Evolutionary conservation across 2,329 filamentous ascomycete species (phyloP).

Genomic region (Lasiodiplodia sp.): DNA sequence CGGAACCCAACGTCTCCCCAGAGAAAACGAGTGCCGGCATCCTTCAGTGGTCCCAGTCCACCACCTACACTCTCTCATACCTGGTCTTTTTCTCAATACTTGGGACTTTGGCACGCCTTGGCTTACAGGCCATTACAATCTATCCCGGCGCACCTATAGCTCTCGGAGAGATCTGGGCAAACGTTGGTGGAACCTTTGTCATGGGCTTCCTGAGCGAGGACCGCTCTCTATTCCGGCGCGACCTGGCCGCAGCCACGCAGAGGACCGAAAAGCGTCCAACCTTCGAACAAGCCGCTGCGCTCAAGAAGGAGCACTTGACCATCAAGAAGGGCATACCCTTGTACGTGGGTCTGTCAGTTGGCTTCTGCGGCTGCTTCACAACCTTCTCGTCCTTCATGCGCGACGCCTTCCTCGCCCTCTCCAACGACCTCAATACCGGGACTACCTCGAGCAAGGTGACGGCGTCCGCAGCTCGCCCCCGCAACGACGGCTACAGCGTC

Average conservation of each 20-base stretch:
- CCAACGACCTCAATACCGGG: conserved; percentile 68
- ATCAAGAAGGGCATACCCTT: conserved; percentile 86
- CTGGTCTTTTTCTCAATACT: conserved; percentile 85
- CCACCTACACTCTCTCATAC: conserved; percentile 73
- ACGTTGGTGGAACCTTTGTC: conserved; percentile 79
- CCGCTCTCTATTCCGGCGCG: conserved; percentile 67
- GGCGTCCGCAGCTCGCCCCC: conserved; percentile 47
- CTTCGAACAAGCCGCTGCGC: neutral
- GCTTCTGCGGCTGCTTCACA: conserved; percentile 89
- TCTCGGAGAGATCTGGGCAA: conserved; percentile 84
- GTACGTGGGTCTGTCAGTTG: conserved; percentile 85
- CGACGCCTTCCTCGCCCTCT: conserved; percentile 79
- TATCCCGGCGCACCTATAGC: conserved; percentile 77
- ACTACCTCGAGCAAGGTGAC: conserved; percentile 54
- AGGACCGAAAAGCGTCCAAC: neutral
- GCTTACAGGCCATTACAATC: conserved; percentile 77
- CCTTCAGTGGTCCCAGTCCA: neutral
- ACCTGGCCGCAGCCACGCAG: conserved; percentile 47
- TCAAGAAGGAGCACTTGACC: conserved; percentile 47
- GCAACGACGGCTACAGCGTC: conserved; percentile 70
- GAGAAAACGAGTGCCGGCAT: too few species aligned
- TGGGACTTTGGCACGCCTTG: conserved; percentile 83
- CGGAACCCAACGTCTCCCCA: too few species aligned
- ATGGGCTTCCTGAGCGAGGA: conserved; percentile 90
- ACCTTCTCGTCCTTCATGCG: conserved; percentile 87